Base-by-base conservation (phyloP, 2,329 filamentous ascomycete species). In the Aspergillus luchuensis region DNA sequence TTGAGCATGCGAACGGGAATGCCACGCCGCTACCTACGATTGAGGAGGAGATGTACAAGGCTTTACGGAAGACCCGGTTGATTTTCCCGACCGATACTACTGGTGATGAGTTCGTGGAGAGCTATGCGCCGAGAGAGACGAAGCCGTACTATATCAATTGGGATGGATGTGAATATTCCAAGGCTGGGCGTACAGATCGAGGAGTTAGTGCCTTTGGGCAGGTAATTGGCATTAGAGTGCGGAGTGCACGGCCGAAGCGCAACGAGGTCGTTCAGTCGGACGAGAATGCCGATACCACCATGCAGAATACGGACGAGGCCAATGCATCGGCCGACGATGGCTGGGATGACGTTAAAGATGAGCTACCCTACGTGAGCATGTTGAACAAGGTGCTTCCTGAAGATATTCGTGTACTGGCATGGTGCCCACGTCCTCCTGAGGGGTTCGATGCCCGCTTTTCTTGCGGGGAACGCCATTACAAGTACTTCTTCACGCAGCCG, bases 201-300 rank as follows among this genome's bases (percentile, higher is more conserved):
- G 95, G 95, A 11, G 95, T 99, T 38, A 97, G 92, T 76, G 93
- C 95, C 3, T 99, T 99, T 79, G 95, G 95, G 0, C 95, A 99
- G 80, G 95, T 99, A 59, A 87, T 99, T 71, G 90, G 88, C 0
- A 79, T 99, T 43, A 81, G 89, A 58, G 88, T 99, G 15, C 84
- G 94, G 72, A 97, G 93, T 76, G 90, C 90, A 69, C 81, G 85
- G 66, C 91, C 91, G 1, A 71, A 89, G 55, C 63, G 63, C 15
- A 36, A 64, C 10, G 13, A 62, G 36, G 51, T 21, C 51, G 23
- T 17, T 17, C 53, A 57, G 39, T 15, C 58, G 8, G 56, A 41
- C 43, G 38, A 60, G 7, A 60, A 49, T 8, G 55, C 33, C 30
- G 62, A 65, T 62, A 65, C 58, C 51, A 55, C 61, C 49, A 62